phyloP scores from a whole-genome alignment of 352 stramenopile genomes.

The Globisporangium okanoganense region DNA sequence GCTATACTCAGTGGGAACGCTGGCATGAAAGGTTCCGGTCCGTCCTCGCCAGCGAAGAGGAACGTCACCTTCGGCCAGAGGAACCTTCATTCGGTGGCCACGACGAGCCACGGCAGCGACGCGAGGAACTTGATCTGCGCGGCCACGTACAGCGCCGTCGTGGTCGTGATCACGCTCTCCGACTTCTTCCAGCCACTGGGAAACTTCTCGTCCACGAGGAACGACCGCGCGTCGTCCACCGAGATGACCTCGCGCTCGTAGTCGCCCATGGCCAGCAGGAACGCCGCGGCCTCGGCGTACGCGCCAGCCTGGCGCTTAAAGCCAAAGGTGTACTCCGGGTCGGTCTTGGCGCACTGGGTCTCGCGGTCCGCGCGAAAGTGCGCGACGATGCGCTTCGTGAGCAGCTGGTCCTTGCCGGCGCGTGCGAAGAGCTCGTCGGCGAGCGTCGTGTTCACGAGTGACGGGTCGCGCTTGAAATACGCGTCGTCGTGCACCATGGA shows the following conservation, averaged over 20 bases:
- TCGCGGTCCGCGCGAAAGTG: slow-evolving; percentile 47
- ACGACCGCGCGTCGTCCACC: slow-evolving; percentile 33
- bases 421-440: slow-evolving; percentile 29
- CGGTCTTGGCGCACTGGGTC: slow-evolving; percentile 25
- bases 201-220: slow-evolving; percentile 49
- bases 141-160: slow-evolving; percentile 27
- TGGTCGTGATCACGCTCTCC: slow-evolving; percentile 28
- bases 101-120: slow-evolving; percentile 3
- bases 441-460: slow-evolving; percentile 42
- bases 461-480: slow-evolving; percentile 38
- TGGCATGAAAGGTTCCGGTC: not conserved
- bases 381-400: slow-evolving; percentile 39
- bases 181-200: slow-evolving; percentile 37
- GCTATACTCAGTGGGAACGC: slow-evolving; percentile 6
- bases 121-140: slow-evolving; percentile 42
- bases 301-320: slow-evolving; percentile 28
- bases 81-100: slow-evolving; percentile 3
- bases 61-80: slow-evolving; percentile 2
- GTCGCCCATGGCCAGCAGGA: slow-evolving; percentile 50
- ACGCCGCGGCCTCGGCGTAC: slow-evolving; percentile 43
- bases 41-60: not conserved
- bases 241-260: slow-evolving; percentile 32
- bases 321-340: slow-evolving; percentile 42
- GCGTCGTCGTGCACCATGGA: slow-evolving; percentile 62
- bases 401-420: slow-evolving; percentile 17